phyloP scores from a whole-genome alignment of 2,329 filamentous ascomycete genomes.

The Beauveria asiatica region DNA sequence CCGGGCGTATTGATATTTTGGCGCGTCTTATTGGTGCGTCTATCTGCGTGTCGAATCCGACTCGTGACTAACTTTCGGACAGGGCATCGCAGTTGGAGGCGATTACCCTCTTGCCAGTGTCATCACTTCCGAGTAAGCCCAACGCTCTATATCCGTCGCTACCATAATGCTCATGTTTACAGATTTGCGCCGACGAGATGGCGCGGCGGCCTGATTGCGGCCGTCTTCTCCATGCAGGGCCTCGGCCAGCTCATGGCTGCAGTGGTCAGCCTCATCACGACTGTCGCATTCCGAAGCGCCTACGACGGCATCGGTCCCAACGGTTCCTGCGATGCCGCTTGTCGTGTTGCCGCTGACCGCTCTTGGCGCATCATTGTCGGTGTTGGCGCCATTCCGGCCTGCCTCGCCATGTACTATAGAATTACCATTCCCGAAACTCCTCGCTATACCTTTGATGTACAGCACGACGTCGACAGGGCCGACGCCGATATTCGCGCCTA shows the following conservation, averaged over 20 bases:
- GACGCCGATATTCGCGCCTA: constrained; percentile 62
- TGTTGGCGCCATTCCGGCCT: constrained; percentile 68
- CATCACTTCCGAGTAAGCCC: constrained; percentile 61
- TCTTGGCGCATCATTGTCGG: constrained; percentile 78
- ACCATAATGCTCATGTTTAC: constrained; percentile 14
- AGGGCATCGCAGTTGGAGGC: constrained; percentile 68
- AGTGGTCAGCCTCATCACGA: constrained; percentile 61
- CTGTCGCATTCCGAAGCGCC: constrained; percentile 50
- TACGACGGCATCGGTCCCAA: constrained; percentile 35
- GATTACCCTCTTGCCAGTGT: constrained; percentile 76
- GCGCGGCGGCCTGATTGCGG: constrained; percentile 75
- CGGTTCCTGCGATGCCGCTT: constrained; percentile 48
- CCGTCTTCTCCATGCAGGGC: constrained; percentile 80
- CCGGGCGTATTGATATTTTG: constrained; percentile 62
- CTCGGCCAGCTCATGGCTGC: constrained; percentile 68
- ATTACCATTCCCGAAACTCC: constrained; percentile 81
- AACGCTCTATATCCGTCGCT: constrained; percentile 4
- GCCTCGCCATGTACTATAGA: constrained; percentile 75
- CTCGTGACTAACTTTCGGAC: not conserved
- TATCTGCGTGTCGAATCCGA: not conserved
- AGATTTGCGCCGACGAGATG: constrained; percentile 74
- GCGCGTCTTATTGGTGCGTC: constrained; percentile 59
- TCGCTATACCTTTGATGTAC: constrained; percentile 74
- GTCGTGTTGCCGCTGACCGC: constrained; percentile 64
- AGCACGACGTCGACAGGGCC: constrained; percentile 66